A percentile compares a stretch with the other conserved stretches of the same genome.
phyloP scores from a whole-genome alignment of 2,329 filamentous ascomycete species.

The Claviceps quebecensis region DNA sequence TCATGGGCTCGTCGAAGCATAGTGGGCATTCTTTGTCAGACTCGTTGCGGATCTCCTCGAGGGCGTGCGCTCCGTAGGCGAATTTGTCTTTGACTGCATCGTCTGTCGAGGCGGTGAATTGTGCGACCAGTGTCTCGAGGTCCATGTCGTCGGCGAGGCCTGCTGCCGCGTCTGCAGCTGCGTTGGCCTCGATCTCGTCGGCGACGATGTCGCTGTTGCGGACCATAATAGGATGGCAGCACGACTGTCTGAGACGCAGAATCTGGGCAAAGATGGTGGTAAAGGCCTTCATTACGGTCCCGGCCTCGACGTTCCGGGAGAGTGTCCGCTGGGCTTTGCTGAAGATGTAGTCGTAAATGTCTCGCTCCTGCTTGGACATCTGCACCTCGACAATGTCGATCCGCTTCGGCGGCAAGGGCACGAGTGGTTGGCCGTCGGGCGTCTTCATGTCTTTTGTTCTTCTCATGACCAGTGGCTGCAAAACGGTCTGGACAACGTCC shows the following conservation, averaged over 20 bases:
- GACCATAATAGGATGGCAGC: slow-evolving; percentile 83
- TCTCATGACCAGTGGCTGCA: slow-evolving; percentile 89
- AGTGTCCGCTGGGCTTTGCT: slow-evolving; percentile 72
- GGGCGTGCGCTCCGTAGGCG: slow-evolving; percentile 67
- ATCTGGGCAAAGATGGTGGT: slow-evolving; percentile 97
- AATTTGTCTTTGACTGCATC: slow-evolving; percentile 48
- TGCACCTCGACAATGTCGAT: slow-evolving; percentile 82
- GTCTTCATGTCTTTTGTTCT: slow-evolving; percentile 98
- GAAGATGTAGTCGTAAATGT: slow-evolving; percentile 87
- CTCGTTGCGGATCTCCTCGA: slow-evolving; percentile 85
- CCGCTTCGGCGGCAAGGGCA: slow-evolving; percentile 66
- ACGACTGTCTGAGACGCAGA: slow-evolving; percentile 78
- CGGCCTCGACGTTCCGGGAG: slow-evolving; percentile 73
- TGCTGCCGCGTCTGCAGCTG: slow-evolving; percentile 60
- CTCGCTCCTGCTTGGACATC: slow-evolving; percentile 68
- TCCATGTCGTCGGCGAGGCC: slow-evolving; percentile 95
- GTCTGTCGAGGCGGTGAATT: slow-evolving; percentile 60
- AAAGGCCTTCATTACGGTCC: slow-evolving; percentile 87
- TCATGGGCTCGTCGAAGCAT: slow-evolving; percentile 91
- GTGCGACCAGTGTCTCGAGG: slow-evolving; percentile 67
- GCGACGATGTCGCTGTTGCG: slow-evolving; percentile 72
- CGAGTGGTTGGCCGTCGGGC: slow-evolving; percentile 60
- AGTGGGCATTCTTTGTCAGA: slow-evolving; percentile 83
- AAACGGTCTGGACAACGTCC: slow-evolving; percentile 91
- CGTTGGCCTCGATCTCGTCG: slow-evolving; percentile 71